Evolutionary conservation across 192 early-diverging fungal genomes (phyloP), one percentile per base, ranked within the genome.

Genomic region (Coemansia sp.): DNA sequence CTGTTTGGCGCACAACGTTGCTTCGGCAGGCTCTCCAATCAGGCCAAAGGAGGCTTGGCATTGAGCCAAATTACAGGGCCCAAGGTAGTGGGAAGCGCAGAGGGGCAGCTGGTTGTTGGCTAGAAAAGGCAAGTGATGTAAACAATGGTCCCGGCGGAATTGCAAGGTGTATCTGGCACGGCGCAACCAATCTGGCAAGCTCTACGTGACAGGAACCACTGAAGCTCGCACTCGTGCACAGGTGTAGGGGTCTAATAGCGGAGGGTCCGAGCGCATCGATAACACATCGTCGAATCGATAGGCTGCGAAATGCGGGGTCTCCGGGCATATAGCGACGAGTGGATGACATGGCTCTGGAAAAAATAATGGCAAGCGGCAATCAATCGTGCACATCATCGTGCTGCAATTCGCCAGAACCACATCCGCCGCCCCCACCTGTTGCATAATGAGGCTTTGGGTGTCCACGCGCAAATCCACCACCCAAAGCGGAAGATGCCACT

Each of bases 191-290:
- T 50, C 46, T 22, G 46, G 19, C 46, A 10, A 20, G 46, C 27
- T 31, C 29, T 29, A 4, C 53, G 27, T 15, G 31, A 58, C 24
- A 32, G 6, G 29, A 7, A 17, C 50, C 22, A 53, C 50, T 53
- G 4, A 27, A 12, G 50, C 7, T 17, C 2, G 55, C 55, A 17
- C 55, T 58, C 15, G 27, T 34, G 31, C 29, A 32, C 29, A 15
- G 41, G 41, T 42, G 8, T 38, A 8, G 36, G 51, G 55, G 55
- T 34, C 27, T 34, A 22, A 20, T 20, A 50, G 46, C 46, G 46
- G 46, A 50, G 46, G 55, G 55, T 17, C 55, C 31, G 55, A 58
- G 55, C 55, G 29, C 29, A 58, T 58, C 55, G 55, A 58, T 58
- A 50, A 50, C 20, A 20, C 9, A 20, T 20, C 19, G 46, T 22